Base-by-base conservation (phyloP, 1,139 yeast genomes). In the Suhomyces terraborum region DNA sequence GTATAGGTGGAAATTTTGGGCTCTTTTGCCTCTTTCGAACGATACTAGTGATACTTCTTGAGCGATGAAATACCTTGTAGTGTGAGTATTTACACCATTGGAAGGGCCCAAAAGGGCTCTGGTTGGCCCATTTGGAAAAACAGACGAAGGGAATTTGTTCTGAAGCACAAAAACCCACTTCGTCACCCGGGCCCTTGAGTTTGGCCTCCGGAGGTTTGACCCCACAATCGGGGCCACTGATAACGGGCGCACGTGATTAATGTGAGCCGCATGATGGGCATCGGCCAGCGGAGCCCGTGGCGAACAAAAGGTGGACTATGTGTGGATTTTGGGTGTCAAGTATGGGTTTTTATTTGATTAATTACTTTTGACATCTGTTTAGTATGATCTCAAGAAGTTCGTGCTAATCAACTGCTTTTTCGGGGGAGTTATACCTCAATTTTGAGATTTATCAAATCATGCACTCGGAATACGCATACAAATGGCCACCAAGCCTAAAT, bases 261-360 rank as follows among this genome's bases (percentile, higher is more conserved):
- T 3, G 9, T 53, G 65, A 59, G 69, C 69, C 69, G 67, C 69
- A 64, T 62, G 67, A 62, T 61, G 68, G 59, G 54, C 69, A 64
- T 64, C 69, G 57, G 50, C 19, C 10, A 25, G 27, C 22, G 29
- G 13, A 3, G 8, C 14, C 12, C 14, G 8, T n/a, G 14, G 19
- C 5, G 21, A 22, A 32, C n/a, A 8, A 22, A 8, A n/a, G 20
- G 14, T 18, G 29, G 24, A 4, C 3, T 23, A 23, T 10, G 13
- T 8, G 3, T 8, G 6, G 2, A 9, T n/a, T n/a, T n/a, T n/a
- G n/a, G n/a, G n/a, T n/a, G n/a, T n/a, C n/a, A n/a, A n/a, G n/a
- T n/a, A n/a, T n/a, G n/a, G n/a, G n/a, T n/a, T n/a, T n/a, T n/a
- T 21, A 21, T 7, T 21, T 7, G 8, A 21, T 21, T 21, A 21